A percentile compares a stretch with the other conserved stretches of the same genome.
These are phyloP conservation scores for Knufia fluminis DNA, from an alignment of 2,329 filamentous ascomycete genomes.

Conservation along the genomic window DNA sequence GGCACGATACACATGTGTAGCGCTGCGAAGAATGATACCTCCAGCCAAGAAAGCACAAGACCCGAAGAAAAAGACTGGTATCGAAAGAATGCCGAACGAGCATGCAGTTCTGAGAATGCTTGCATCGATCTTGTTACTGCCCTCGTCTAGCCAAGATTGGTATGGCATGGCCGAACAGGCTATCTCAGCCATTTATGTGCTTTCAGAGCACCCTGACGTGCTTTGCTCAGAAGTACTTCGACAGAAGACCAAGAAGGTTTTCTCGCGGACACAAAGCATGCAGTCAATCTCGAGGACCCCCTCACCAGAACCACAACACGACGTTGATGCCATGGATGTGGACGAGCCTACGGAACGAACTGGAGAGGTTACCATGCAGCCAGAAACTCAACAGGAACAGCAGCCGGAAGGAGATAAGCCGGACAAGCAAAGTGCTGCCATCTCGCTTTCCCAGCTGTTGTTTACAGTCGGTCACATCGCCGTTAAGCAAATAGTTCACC, in stretches of 20 bases:
- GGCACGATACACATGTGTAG: constrained; percentile 92
- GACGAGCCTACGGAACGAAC: constrained; percentile 17
- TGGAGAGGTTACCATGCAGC: constrained; percentile 9
- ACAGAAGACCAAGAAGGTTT: constrained; percentile 77
- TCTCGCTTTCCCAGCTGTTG: constrained; percentile 77
- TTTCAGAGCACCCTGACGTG: constrained; percentile 88
- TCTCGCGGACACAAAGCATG: constrained; percentile 43
- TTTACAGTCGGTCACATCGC: constrained; percentile 95
- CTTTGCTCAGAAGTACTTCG: constrained; percentile 86
- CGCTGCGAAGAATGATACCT: constrained; percentile 81
- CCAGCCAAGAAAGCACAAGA: constrained; percentile 71
- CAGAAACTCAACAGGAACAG: constrained; percentile 13
- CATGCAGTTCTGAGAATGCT: constrained; percentile 77
- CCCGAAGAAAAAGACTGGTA: constrained; percentile 40
- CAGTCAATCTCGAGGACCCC: constrained; percentile 29
- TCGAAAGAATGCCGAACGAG: constrained; percentile 78
- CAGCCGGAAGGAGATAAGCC: constrained; percentile 29
- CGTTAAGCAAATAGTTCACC: constrained; percentile 97
- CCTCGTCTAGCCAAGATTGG: constrained; percentile 89
- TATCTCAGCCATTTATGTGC: constrained; percentile 84
- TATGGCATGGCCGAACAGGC: constrained; percentile 91
- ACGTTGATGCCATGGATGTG: constrained; percentile 24
- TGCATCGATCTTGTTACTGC: constrained; percentile 74
- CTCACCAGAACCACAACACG: constrained; percentile 19
- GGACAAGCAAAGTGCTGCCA: constrained; percentile 55